phyloP scores from a whole-genome alignment of 352 stramenopile species.

The Phytophthora melonis region DNA sequence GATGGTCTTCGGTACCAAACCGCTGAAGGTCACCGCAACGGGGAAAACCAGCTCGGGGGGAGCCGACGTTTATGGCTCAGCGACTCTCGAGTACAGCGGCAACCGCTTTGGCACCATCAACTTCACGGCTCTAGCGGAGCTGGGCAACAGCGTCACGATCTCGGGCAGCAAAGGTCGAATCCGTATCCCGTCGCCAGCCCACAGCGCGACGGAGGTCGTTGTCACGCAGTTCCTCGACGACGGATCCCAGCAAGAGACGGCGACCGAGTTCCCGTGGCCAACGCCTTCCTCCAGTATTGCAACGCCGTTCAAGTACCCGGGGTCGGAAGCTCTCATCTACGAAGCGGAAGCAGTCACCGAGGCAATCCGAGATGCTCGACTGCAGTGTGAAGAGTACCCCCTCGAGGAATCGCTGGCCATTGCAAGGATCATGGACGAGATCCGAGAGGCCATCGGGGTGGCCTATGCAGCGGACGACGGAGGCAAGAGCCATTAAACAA shows the following conservation, averaged over 20 bases:
- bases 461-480: constrained; percentile 53
- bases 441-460: constrained; percentile 68
- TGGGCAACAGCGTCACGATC: constrained; percentile 75
- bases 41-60: constrained; percentile 53
- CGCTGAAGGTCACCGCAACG: constrained; percentile 52
- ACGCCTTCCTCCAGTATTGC: constrained; percentile 33
- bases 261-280: constrained; percentile 53
- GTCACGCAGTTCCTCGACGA: constrained; percentile 45
- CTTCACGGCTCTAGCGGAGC: constrained; percentile 64
- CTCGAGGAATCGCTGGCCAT: constrained; percentile 72
- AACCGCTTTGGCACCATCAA: constrained; percentile 61
- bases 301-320: constrained; percentile 55
- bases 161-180: constrained; percentile 82
- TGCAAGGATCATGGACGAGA: constrained; percentile 75
- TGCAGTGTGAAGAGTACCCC: constrained; percentile 65
- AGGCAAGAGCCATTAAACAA: background rate
- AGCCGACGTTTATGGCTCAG: constrained; percentile 59
- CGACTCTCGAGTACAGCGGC: constrained; percentile 60
- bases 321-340: constrained; percentile 72
- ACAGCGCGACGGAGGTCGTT: constrained; percentile 58
- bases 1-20: constrained; percentile 62
- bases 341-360: constrained; percentile 75
- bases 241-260: constrained; percentile 38
- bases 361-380: constrained; percentile 53
- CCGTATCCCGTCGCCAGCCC: constrained; percentile 60